phyloP scores from a whole-genome alignment of 2,329 filamentous ascomycete species.

The Fusarium chlamydosporum region DNA sequence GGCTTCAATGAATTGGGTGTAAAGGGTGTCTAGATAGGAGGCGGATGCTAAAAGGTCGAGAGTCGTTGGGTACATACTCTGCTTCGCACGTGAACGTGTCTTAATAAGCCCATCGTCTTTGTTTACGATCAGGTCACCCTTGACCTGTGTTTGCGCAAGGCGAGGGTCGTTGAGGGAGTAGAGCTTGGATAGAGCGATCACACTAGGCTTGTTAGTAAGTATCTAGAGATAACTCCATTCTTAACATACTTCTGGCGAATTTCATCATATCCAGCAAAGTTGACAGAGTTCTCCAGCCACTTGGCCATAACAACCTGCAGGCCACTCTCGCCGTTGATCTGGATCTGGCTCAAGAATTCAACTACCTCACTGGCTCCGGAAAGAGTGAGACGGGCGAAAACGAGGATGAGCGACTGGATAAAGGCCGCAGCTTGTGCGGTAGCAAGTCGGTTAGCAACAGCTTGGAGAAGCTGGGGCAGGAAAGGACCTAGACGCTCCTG shows the following conservation, averaged over 20 bases:
- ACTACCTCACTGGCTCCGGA: slow-evolving; percentile 90
- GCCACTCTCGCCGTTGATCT: slow-evolving; percentile 84
- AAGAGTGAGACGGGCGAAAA: slow-evolving; percentile 91
- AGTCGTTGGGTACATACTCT: slow-evolving; percentile 68
- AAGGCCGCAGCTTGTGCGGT: slow-evolving; percentile 88
- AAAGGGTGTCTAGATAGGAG: slow-evolving; percentile 40
- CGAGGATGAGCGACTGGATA: slow-evolving; percentile 94
- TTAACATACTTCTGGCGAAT: slow-evolving; percentile 89
- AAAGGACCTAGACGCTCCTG: slow-evolving; percentile 92
- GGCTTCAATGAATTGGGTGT: slow-evolving; percentile 38
- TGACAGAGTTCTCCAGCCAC: slow-evolving; percentile 97
- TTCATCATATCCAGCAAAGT: slow-evolving; percentile 98
- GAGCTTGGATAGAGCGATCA: slow-evolving; percentile 92
- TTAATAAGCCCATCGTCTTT: slow-evolving; percentile 84
- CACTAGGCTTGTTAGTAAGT: slow-evolving; percentile 66
- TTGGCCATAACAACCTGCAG: slow-evolving; percentile 90
- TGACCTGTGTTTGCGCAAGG: slow-evolving; percentile 83
- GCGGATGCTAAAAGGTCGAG: slow-evolving; percentile 37
- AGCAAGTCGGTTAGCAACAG: slow-evolving; percentile 86
- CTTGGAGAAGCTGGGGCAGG: slow-evolving; percentile 87
- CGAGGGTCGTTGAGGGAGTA: slow-evolving; percentile 89
- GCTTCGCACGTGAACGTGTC: slow-evolving; percentile 90
- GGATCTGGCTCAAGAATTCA: slow-evolving; percentile 87
- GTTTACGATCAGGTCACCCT: slow-evolving; percentile 89
- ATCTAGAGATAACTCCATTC: background rate